Base-by-base conservation (phyloP, 345 rosid species). In the Hibiscus syriacus region DNA sequence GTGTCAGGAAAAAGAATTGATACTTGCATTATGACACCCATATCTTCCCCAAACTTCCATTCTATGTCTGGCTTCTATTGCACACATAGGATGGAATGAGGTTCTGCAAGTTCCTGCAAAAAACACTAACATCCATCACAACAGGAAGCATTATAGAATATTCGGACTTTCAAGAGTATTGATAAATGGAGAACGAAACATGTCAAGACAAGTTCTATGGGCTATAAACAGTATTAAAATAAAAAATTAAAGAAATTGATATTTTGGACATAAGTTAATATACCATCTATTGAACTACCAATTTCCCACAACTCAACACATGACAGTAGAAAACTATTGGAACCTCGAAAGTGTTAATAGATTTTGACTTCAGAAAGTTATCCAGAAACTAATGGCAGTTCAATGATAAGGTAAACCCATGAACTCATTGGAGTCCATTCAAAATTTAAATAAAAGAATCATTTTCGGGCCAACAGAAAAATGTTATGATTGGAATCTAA, bases 31-130 rank as follows among this genome's bases (percentile, higher is more conserved):
- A 70, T 85, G 92, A 73, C 77, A 76, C 66, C 97, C 99, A 71
- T 74, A 78, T 64, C 82, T 95, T 57, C 99, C 99, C 98, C 99
- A 95, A 68, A 90, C 82, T 82, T 92, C 99, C 83, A 95, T 80
- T 70, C 85, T 88, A 56, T 84, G 86, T 12, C 87, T 84, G 56
- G 93, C 92, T 75, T 95, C 99, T 84, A 97, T 80, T 25, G 98
- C 98, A 84, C 99, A 95, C 43, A 82, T 78, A 66, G 99, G 99
- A 86, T 95, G 99, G 70, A 95, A 92, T 65, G 99, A 78, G 73
- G 88, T 57, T 76, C 98, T 82, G 84, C 99, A 95, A 71, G 93
- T 60, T 74, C 96, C 99, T 95, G 85, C 66, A 67, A 62, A 72
- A 72, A 50, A 62, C 55, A 59, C 73, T 34, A 23, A 55, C 49